A percentile compares a stretch with the other conserved stretches of the same genome.
Conservation (phyloP, 176 grass and related monocot species). For the Avena sativa region DNA sequence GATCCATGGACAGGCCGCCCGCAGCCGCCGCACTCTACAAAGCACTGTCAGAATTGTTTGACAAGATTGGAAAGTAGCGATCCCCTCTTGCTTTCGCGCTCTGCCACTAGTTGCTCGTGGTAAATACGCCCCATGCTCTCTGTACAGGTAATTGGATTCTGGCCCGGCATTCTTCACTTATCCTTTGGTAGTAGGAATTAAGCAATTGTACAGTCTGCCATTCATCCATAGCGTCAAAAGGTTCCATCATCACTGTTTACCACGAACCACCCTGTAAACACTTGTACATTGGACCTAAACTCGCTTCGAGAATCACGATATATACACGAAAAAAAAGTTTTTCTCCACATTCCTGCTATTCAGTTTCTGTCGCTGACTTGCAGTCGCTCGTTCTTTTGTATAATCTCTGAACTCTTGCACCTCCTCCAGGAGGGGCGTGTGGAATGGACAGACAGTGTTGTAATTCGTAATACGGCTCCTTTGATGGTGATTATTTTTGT, state of each 20-base stretch:
- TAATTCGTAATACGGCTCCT: neutral
- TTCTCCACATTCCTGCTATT: neutral
- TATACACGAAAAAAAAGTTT: neutral
- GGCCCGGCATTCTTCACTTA: neutral
- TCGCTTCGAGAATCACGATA: slow-evolving; percentile 23
- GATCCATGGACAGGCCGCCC: slow-evolving; percentile 62
- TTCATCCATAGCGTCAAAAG: slow-evolving; percentile 19
- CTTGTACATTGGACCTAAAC: slow-evolving; percentile 39
- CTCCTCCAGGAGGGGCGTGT: neutral
- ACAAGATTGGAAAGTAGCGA: slow-evolving; percentile 55
- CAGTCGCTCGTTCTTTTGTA: neutral
- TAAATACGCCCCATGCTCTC: slow-evolving; percentile 36
- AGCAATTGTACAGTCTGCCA: slow-evolving; percentile 43
- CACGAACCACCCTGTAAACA: slow-evolving; percentile 43
- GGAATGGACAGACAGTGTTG: slow-evolving; percentile 6
- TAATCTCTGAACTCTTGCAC: slow-evolving; percentile 33
- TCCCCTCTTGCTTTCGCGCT: neutral
- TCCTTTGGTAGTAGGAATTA: slow-evolving; percentile 34
- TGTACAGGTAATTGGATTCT: neutral
- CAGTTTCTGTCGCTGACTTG: neutral
- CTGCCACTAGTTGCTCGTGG: neutral
- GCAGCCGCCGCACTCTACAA: slow-evolving; percentile 71
- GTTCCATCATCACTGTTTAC: neutral
- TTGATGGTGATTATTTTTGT: neutral
- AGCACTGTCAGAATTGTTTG: slow-evolving; percentile 69